phyloP scores from a whole-genome alignment of 805 yeast species.

The Metschnikowia shivogae region DNA sequence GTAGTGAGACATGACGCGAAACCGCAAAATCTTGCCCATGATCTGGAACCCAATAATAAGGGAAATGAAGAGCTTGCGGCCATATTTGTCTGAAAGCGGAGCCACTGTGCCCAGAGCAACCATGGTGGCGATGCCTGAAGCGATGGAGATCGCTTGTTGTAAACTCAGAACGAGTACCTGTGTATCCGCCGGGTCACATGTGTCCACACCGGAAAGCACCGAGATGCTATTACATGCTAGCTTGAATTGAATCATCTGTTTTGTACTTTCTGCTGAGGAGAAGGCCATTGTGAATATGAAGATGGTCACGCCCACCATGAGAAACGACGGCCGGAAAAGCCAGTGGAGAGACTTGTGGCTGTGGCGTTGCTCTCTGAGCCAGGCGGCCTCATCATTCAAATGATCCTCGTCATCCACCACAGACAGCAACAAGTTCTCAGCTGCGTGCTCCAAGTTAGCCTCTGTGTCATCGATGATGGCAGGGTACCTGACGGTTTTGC shows the following conservation, averaged over 20 bases:
- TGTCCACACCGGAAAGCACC: slow-evolving; percentile 7
- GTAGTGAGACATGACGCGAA: slow-evolving; percentile 23
- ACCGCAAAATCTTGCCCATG: slow-evolving; percentile 22
- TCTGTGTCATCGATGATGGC: slow-evolving; percentile 9
- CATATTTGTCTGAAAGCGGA: slow-evolving; percentile 34
- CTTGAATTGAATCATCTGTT: slow-evolving; percentile 35
- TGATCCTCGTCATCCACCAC: slow-evolving; percentile 35
- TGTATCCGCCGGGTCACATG: slow-evolving; percentile 31
- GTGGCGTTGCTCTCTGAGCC: slow-evolving; percentile 47
- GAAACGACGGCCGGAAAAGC: slow-evolving; percentile 54
- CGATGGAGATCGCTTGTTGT: slow-evolving; percentile 41
- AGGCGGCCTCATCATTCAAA: slow-evolving; percentile 38
- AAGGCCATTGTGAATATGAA: slow-evolving; percentile 42
- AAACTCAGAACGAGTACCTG: slow-evolving; percentile 45
- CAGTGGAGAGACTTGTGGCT: slow-evolving; percentile 45
- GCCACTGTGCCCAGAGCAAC: slow-evolving; percentile 53
- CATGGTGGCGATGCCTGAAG: slow-evolving; percentile 43
- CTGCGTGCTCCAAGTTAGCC: slow-evolving; percentile 27
- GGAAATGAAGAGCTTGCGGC: slow-evolving; percentile 31
- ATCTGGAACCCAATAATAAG: slow-evolving; percentile 17
- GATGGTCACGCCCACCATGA: slow-evolving; percentile 42
- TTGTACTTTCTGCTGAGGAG: slow-evolving; percentile 35
- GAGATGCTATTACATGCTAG: slow-evolving; percentile 26
- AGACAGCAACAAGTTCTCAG: slow-evolving; percentile 38
- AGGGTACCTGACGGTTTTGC: slow-evolving; percentile 6